A percentile compares a stretch with the other conserved stretches of the same genome.
phyloP scores from a whole-genome alignment of 495 filamentous ascomycete genomes.

The Aspergillus kassunensis region DNA sequence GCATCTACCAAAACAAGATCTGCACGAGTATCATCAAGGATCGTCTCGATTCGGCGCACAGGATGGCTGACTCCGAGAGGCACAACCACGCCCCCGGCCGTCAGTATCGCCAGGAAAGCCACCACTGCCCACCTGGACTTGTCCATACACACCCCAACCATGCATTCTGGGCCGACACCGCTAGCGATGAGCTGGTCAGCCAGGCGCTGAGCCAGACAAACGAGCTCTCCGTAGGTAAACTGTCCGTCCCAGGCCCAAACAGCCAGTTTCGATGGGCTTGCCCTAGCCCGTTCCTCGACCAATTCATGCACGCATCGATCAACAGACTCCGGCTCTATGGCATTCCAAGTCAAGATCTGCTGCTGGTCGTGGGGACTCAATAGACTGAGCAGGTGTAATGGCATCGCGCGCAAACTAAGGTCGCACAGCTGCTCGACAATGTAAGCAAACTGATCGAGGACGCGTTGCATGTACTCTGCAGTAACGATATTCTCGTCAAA shows the following conservation, averaged over 20 bases:
- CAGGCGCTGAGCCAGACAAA: background rate
- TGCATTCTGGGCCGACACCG: slow-evolving; percentile 24
- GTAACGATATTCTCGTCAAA: no score
- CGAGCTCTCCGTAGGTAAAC: slow-evolving; percentile 21
- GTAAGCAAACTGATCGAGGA: background rate
- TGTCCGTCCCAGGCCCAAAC: slow-evolving; percentile 18
- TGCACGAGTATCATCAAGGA: slow-evolving; percentile 24
- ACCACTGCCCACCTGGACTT: slow-evolving; percentile 36
- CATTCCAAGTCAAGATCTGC: background rate
- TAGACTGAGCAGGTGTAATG: no score
- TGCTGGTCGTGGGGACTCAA: no score
- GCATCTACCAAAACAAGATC: background rate
- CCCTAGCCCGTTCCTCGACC: background rate
- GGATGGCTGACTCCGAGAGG: slow-evolving; percentile 38
- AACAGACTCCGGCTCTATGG: background rate
- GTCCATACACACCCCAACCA: slow-evolving; percentile 44
- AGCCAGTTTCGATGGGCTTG: background rate
- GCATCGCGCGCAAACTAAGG: no score
- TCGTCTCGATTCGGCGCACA: slow-evolving; percentile 41
- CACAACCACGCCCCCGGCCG: slow-evolving; percentile 45
- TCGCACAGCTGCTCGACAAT: no score
- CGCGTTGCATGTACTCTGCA: no score
- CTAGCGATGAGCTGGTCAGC: slow-evolving; percentile 26
- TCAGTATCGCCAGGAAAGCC: slow-evolving; percentile 38
- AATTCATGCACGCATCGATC: background rate